Evolutionary conservation across 1,284 basidiomycete species (phyloP), one percentile per base, ranked within the genome.

Genomic region (Moesziomyces antarcticus): DNA sequence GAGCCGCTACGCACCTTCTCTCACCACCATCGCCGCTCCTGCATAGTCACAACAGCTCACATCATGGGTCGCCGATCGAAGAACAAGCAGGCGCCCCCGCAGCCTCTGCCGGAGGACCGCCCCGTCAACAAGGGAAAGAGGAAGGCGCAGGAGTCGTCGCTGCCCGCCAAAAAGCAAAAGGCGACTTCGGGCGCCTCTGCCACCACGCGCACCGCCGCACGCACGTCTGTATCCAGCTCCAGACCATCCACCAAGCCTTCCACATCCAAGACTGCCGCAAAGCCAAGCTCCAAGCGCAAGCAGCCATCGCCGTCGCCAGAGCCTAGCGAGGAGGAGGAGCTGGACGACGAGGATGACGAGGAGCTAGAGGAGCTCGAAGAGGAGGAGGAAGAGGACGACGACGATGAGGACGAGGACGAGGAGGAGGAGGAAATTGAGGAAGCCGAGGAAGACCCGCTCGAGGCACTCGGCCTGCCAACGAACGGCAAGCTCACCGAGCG

Each of bases 1-100:
- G 16, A 37, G 35, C 16, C 35, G 13, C 14, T 37, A 3, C 11
- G 33, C 20, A 18, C 47, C 42, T 30, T 41, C 5, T 20, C 35
- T 18, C 35, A 55, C 25, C 25, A 46, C 41, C 22, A 27, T 7
- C 37, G n/a, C n/a, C n/a, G n/a, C n/a, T n/a, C n/a, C n/a, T n/a
- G n/a, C n/a, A n/a, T n/a, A n/a, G 10, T 18, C 33, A 50, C 35
- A 33, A 35, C 48, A 16, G 9, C 16, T 47, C 22, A 33, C 43
- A 56, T 33, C 24, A 94, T 96, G 93, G 94, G 94, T 80, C 89
- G 93, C 83, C 90, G 93, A 79, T 90, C 93, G 75, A 93, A 92
- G 86, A 91, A 92, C 86, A 97, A 97, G 87, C 94, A 97, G 85
- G 89, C 87, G 0, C 87, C 90, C 5, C 93, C 93, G 2, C 86